Percentiles rank a stretch among this genome's conserved stretches.
phyloP scores from a whole-genome alignment of 352 stramenopile species.

The Phytophthora tentaculata region DNA sequence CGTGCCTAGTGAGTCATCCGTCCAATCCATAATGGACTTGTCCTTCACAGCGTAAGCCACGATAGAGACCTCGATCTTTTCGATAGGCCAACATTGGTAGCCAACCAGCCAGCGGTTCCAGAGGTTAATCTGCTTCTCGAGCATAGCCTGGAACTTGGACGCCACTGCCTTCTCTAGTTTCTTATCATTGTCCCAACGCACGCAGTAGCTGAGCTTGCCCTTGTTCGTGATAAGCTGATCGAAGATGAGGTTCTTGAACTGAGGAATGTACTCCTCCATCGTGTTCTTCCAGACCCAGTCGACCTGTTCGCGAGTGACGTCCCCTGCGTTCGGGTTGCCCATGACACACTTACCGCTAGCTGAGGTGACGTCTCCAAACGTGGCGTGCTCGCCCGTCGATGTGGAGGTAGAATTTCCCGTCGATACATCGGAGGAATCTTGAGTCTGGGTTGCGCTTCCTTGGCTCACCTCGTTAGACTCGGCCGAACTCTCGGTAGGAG shows the following conservation, averaged over 20 bases:
- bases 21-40: conserved; percentile 46
- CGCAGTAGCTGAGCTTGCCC: conserved; percentile 16
- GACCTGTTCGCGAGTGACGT: conserved; percentile 3
- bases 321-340: conserved; percentile 1
- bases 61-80: conserved; percentile 41
- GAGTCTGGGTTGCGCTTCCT: conserved; percentile 8
- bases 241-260: conserved; percentile 15
- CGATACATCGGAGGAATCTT: neutral
- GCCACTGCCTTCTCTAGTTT: neutral
- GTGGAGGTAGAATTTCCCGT: neutral
- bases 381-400: conserved; percentile 1
- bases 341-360: conserved; percentile 2
- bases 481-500: conserved; percentile 9
- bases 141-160: conserved; percentile 19
- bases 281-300: conserved; percentile 20
- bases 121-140: conserved; percentile 7
- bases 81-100: conserved; percentile 17
- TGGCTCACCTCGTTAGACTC: conserved; percentile 4
- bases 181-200: conserved; percentile 14
- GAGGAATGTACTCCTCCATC: conserved; percentile 2
- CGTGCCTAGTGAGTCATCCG: conserved; percentile 30
- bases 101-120: conserved; percentile 13
- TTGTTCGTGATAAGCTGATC: conserved; percentile 12
- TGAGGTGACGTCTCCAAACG: neutral
- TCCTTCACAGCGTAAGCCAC: conserved; percentile 43